A percentile compares a stretch with the other conserved stretches of the same genome.
These are phyloP conservation scores for Fusarium sp. DNA, from an alignment of 2,329 filamentous ascomycete species.

Conservation along the genomic window DNA sequence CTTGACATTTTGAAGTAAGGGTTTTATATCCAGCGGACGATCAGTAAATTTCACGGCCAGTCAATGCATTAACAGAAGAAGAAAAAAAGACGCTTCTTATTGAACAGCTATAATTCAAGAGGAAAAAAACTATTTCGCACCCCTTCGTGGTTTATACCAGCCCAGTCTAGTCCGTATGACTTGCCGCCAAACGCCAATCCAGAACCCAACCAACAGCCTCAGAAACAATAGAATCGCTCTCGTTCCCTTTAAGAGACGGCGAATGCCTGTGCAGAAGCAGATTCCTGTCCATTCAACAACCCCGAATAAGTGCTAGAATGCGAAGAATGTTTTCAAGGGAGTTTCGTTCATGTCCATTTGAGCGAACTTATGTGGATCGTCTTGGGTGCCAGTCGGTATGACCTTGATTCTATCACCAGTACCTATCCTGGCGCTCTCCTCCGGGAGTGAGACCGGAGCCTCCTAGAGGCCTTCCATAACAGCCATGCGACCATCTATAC, in stretches of 20 bases:
- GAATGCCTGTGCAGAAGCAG: slow-evolving; percentile 1
- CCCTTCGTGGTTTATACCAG: slow-evolving; percentile 33
- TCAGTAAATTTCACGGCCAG: background rate
- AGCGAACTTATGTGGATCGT: background rate
- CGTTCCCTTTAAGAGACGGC: background rate
- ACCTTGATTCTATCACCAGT: background rate
- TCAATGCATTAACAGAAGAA: background rate
- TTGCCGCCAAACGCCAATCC: slow-evolving; percentile 44
- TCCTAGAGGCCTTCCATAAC: slow-evolving; percentile 45
- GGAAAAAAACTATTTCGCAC: slow-evolving; percentile 30
- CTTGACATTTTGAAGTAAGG: background rate
- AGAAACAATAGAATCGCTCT: slow-evolving; percentile 24
- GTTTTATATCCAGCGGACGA: background rate
- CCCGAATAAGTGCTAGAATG: background rate
- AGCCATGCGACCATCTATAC: slow-evolving; percentile 49
- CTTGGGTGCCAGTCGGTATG: background rate
- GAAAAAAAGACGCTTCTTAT: slow-evolving; percentile 35
- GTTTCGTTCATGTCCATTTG: slow-evolving; percentile 4
- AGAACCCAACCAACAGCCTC: slow-evolving; percentile 34
- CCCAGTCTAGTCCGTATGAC: slow-evolving; percentile 28
- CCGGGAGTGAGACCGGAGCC: background rate
- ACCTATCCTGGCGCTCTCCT: slow-evolving; percentile 1
- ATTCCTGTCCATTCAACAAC: background rate
- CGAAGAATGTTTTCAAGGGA: background rate
- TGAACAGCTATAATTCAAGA: slow-evolving; percentile 39